A percentile compares a stretch with the other conserved stretches of the same genome.
phyloP scores from a whole-genome alignment of 1,284 basidiomycete genomes.

The Phellopilus nigrolimitatus region DNA sequence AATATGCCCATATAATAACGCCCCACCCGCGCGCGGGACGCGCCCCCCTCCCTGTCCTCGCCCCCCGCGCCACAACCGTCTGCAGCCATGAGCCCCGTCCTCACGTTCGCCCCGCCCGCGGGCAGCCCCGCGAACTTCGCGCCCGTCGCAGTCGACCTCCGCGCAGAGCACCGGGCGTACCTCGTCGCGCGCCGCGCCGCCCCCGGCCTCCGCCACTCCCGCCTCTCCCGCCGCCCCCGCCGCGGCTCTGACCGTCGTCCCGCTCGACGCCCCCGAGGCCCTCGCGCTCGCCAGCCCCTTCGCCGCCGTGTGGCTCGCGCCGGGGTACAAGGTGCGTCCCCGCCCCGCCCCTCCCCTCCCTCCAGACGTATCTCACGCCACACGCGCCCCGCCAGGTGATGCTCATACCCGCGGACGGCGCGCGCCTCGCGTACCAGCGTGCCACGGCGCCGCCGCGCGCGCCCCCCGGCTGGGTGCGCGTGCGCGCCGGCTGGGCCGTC shows the following conservation, averaged over 20 bases:
- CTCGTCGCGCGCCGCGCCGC: not conserved
- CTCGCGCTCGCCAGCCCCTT: not conserved
- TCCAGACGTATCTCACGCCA: not conserved
- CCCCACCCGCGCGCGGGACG: no score
- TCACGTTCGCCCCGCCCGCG: not conserved
- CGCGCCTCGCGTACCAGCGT: slow-evolving; percentile 8
- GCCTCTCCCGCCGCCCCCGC: not conserved
- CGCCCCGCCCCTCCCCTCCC: not conserved
- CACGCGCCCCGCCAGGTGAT: not conserved
- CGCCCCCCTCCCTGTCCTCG: no score
- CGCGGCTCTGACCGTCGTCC: not conserved
- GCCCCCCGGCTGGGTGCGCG: slow-evolving; percentile 1
- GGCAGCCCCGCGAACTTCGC: not conserved
- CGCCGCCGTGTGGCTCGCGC: slow-evolving; percentile 8
- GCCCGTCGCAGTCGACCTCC: not conserved
- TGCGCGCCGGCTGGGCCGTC: not conserved
- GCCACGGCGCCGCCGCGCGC: not conserved
- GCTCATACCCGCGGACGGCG: slow-evolving; percentile 5
- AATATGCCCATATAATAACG: no score
- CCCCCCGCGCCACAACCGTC: not conserved
- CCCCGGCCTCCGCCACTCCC: not conserved
- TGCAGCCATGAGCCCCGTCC: not conserved
- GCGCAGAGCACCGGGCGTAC: not conserved
- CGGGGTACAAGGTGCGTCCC: slow-evolving; percentile 4
- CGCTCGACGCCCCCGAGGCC: not conserved